Conservation (phyloP, 257 asterid species). For the Petrea volubilis region DNA sequence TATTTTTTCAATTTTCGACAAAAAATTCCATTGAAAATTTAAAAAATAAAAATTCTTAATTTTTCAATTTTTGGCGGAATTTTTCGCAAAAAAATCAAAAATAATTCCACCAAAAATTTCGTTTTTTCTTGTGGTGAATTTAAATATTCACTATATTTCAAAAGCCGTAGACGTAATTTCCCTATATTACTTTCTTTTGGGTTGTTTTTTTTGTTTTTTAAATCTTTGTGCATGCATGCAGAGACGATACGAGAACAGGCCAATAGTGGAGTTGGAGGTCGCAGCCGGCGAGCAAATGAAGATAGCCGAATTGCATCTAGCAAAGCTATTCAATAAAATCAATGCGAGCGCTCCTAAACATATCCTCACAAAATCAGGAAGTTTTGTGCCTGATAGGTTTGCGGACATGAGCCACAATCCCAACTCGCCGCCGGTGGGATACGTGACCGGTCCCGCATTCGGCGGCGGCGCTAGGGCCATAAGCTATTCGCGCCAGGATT, state of each 20-base stretch:
- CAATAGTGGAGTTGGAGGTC: constrained; percentile 78
- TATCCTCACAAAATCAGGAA: constrained; percentile 76
- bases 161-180: too few species aligned
- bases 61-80: too few species aligned
- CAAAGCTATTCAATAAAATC: constrained; percentile 73
- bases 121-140: too few species aligned
- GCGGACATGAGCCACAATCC: background rate
- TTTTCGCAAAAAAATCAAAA: too few species aligned
- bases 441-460: background rate
- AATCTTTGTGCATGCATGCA: too few species aligned
- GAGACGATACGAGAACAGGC: constrained; percentile 75
- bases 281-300: constrained; percentile 97
- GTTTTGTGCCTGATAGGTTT: constrained; percentile 43
- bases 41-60: too few species aligned
- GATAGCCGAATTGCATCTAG: constrained; percentile 79
- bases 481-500: too few species aligned
- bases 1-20: too few species aligned
- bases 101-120: too few species aligned
- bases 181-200: too few species aligned
- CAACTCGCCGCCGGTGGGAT: constrained; percentile 3
- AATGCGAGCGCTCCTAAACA: constrained; percentile 33
- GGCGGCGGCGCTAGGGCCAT: constrained; percentile 20
- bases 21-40: too few species aligned
- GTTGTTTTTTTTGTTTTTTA: background rate
- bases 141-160: too few species aligned